Base-by-base conservation (phyloP, 805 yeast genomes). In the Wickerhamiella azymoides region DNA sequence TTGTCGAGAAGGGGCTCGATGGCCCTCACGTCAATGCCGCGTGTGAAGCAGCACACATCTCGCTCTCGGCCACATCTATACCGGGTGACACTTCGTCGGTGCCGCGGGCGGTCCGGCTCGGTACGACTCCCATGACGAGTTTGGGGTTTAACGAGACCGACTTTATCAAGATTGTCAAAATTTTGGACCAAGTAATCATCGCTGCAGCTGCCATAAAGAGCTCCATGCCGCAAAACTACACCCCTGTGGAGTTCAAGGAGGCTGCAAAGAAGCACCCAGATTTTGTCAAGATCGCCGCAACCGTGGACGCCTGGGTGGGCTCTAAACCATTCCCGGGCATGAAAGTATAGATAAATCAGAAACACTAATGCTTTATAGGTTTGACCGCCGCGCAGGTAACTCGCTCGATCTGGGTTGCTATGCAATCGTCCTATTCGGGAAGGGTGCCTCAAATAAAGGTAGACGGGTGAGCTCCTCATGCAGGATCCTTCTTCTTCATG, bases 101-200 rank as follows among this genome's bases (percentile, higher is more conserved):
- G 54, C 97, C 98, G 61, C 85, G 94, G 55, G 98, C 97, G 61
- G 77, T 89, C 50, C 81, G 98, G 69, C 80, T 89, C 49, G 98
- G 98, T 61, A 83, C 98, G 40, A 96, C 98, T 54, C 96, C 96
- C 42, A 89, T 89, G 96, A 79, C 96, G 50, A 84, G 96, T 47
- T 82, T 98, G 69, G 98, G 98, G 54, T 77, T 86, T 60, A 82
- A 84, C 47, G 86, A 83, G 62, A 79, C 69, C 47, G 96, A 92
- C 61, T 92, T 89, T 65, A 73, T 67, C 56, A 77, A 74, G 58
- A 81, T 88, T 55, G 94, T 78, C 37, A 70, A 70, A 50, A 84
- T 78, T 71, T 81, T 84, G 63, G 85, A 80, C 68, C 70, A 66
- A 56, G 86, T 93, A 26, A 86, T 86, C 49, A 62, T 72, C 55